Conservation (phyloP, 352 stramenopile species). For the Phytophthora niederhauseri region DNA sequence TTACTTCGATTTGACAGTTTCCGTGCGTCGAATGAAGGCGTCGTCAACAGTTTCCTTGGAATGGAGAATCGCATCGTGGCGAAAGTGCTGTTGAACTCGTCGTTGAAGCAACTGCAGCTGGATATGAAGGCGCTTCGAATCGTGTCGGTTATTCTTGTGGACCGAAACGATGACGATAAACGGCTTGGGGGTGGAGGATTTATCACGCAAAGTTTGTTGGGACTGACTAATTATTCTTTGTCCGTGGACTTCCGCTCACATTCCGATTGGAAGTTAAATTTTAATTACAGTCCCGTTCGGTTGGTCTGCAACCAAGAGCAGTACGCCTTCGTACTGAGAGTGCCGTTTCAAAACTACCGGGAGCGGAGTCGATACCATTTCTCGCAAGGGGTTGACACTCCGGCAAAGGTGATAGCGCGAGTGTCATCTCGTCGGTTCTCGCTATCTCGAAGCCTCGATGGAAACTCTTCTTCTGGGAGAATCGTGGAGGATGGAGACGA, state of each 20-base stretch:
- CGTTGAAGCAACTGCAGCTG: slow-evolving; percentile 72
- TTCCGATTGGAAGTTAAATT: slow-evolving; percentile 56
- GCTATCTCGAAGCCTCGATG: slow-evolving; percentile 32
- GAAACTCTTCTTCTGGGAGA: slow-evolving; percentile 31
- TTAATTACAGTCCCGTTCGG: slow-evolving; percentile 64
- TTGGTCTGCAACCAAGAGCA: slow-evolving; percentile 87
- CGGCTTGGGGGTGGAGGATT: slow-evolving; percentile 42
- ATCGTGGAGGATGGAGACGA: slow-evolving; percentile 41
- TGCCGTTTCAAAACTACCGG: slow-evolving; percentile 77
- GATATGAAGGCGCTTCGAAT: slow-evolving; percentile 70
- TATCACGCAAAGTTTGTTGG: slow-evolving; percentile 72
- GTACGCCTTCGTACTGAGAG: slow-evolving; percentile 76
- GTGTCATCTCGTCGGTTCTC: slow-evolving; percentile 35
- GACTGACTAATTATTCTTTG: slow-evolving; percentile 65
- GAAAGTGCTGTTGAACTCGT: slow-evolving; percentile 88
- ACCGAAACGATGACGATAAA: slow-evolving; percentile 41
- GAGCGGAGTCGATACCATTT: slow-evolving; percentile 67
- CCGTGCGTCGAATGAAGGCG: slow-evolving; percentile 64
- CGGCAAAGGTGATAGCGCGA: slow-evolving; percentile 17
- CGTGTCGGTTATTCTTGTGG: slow-evolving; percentile 78
- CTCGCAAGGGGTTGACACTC: slow-evolving; percentile 13
- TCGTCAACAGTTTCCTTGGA: slow-evolving; percentile 60
- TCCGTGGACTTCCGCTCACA: slow-evolving; percentile 67
- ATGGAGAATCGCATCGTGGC: slow-evolving; percentile 82
- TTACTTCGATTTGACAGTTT: slow-evolving; percentile 77